Conservation (phyloP, 495 filamentous ascomycete species). For the Xylaria bambusicola region DNA sequence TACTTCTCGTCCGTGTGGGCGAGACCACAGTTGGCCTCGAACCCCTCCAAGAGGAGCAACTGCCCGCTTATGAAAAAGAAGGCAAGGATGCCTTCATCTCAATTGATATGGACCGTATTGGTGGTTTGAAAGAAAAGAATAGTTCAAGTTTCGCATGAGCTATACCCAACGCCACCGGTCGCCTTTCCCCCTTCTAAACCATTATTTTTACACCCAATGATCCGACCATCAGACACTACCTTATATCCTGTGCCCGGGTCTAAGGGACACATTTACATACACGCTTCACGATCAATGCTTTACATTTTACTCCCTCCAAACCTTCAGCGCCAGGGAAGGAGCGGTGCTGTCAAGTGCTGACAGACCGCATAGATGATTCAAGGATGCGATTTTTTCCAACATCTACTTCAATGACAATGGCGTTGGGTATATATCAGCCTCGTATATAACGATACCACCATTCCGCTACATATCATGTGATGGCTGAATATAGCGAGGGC, state of each 20-base stretch:
- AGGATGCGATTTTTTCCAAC: constrained; percentile 4
- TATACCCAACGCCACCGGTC: neutral
- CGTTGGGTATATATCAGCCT: constrained; percentile 29
- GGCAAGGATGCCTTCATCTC: constrained; percentile 79
- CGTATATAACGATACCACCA: constrained; percentile 35
- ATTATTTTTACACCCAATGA: no score
- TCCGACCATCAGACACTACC: neutral
- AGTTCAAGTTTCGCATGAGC: constrained; percentile 38
- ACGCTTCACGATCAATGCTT: constrained; percentile 32
- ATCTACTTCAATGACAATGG: constrained; percentile 14
- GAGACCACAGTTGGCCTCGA: constrained; percentile 86
- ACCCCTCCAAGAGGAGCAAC: constrained; percentile 74
- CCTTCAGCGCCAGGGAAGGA: constrained; percentile 10
- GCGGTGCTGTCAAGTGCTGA: constrained; percentile 30
- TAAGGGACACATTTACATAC: constrained; percentile 30
- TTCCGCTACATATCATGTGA: constrained; percentile 18
- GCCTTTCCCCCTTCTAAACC: neutral
- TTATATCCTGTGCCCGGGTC: constrained; percentile 22
- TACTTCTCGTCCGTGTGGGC: constrained; percentile 90
- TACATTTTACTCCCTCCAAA: constrained; percentile 24
- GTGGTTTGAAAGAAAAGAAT: constrained; percentile 89
- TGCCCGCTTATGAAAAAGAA: constrained; percentile 85
- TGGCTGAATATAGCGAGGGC: constrained; percentile 20
- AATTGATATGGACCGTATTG: constrained; percentile 91
- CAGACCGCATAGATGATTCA: constrained; percentile 21